These are phyloP conservation scores for Kregervanrija pseudodelftensis DNA, from an alignment of 805 yeast species.

Conservation along the genomic window DNA sequence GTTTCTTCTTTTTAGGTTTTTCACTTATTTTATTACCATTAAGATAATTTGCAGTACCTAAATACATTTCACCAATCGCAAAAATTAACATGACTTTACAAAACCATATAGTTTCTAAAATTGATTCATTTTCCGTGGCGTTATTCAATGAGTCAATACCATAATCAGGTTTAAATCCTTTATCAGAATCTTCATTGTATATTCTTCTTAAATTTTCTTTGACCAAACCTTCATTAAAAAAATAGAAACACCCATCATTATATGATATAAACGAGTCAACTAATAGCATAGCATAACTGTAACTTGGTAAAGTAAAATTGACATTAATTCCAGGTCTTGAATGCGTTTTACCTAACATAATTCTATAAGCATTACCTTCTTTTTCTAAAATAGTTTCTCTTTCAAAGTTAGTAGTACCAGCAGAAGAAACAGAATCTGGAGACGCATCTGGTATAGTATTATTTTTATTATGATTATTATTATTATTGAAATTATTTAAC, in stretches of 20 bases:
- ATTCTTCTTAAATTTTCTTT: slow-evolving; percentile 58
- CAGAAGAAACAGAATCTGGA: slow-evolving; percentile 8
- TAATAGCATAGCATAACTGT: slow-evolving; percentile 64
- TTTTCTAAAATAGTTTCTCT: slow-evolving; percentile 57
- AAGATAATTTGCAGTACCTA: slow-evolving; percentile 64
- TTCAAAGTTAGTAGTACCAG: slow-evolving; percentile 2
- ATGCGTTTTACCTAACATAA: slow-evolving; percentile 60
- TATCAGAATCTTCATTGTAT: slow-evolving; percentile 41
- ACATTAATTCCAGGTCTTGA: slow-evolving; percentile 63
- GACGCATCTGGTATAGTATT: slow-evolving; percentile 5
- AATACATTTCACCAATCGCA: slow-evolving; percentile 77
- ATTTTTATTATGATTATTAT: neutral
- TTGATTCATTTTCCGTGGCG: slow-evolving; percentile 39
- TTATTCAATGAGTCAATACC: slow-evolving; percentile 18
- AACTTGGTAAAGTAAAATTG: slow-evolving; percentile 67
- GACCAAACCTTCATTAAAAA: slow-evolving; percentile 75
- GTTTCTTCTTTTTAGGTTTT: slow-evolving; percentile 16
- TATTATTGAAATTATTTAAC: slow-evolving; percentile 6
- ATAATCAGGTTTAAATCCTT: slow-evolving; percentile 23
- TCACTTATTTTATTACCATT: slow-evolving; percentile 39
- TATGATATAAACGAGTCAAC: slow-evolving; percentile 73
- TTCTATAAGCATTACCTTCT: slow-evolving; percentile 71
- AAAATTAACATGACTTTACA: slow-evolving; percentile 68
- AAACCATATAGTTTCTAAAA: slow-evolving; percentile 73
- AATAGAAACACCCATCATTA: slow-evolving; percentile 80